A percentile compares a stretch with the other conserved stretches of the same genome.
phyloP scores from a whole-genome alignment of 495 filamentous ascomycete genomes.

The Hyaloscypha bicolor region DNA sequence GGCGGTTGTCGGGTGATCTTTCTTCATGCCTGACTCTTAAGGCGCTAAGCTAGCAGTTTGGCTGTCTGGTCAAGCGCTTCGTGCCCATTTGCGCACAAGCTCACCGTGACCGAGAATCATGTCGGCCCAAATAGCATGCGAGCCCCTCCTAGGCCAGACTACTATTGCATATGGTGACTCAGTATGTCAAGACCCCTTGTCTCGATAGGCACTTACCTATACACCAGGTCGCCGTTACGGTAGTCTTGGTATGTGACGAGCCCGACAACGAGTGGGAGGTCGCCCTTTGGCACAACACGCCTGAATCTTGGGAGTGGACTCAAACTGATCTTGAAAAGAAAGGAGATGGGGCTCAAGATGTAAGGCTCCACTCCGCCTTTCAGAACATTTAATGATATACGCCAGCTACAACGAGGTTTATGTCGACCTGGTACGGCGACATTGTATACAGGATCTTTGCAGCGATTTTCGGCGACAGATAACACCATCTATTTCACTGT shows the following conservation, averaged over 20 bases:
- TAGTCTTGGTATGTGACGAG: slow-evolving; percentile 2
- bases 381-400: not conserved
- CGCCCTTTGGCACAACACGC: slow-evolving; percentile 3
- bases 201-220: not conserved
- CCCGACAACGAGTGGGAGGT: slow-evolving; percentile 5
- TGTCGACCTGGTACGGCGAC: not conserved
- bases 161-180: not conserved
- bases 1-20: too few species aligned
- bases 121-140: slow-evolving; percentile 3
- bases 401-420: slow-evolving; percentile 1
- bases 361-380: not conserved
- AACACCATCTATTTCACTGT: slow-evolving; percentile 1
- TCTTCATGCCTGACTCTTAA: too few species aligned
- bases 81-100: not conserved
- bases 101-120: slow-evolving; percentile 1
- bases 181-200: not conserved
- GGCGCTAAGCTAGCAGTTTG: too few species aligned
- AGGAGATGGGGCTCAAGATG: not conserved
- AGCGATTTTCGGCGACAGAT: slow-evolving; percentile 2
- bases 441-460: slow-evolving; percentile 3
- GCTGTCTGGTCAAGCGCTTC: not conserved
- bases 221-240: not conserved
- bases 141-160: slow-evolving; percentile 6
- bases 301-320: slow-evolving; percentile 8
- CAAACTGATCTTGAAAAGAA: not conserved